Evolutionary conservation across 768 basidiomycete species (phyloP).

Genomic region (Hypholoma fasciculare): DNA sequence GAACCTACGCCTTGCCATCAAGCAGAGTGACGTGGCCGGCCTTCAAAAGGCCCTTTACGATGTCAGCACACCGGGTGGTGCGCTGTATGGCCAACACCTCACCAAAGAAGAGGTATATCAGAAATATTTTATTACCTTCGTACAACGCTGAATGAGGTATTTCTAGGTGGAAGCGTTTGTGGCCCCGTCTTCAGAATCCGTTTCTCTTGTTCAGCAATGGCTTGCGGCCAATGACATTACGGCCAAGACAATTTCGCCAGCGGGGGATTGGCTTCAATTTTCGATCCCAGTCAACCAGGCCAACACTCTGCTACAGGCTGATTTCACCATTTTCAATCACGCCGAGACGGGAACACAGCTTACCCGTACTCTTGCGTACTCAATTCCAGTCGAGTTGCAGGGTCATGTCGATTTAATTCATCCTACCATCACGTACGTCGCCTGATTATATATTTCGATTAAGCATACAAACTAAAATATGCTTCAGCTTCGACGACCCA

Average conservation of each 20-base stretch:
- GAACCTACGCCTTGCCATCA: too few species aligned
- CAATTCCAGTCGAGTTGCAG: slow-evolving; percentile 30
- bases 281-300: slow-evolving; percentile 38
- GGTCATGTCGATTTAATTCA: slow-evolving; percentile 40
- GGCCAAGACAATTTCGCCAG: slow-evolving; percentile 28
- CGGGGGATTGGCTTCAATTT: slow-evolving; percentile 39
- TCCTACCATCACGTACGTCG: slow-evolving; percentile 29
- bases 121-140: too few species aligned
- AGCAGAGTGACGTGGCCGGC: too few species aligned
- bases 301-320: slow-evolving; percentile 36
- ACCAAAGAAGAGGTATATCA: too few species aligned
- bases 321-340: slow-evolving; percentile 46
- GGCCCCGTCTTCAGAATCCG: slow-evolving; percentile 32
- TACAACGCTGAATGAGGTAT: too few species aligned
- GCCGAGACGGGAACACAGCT: slow-evolving; percentile 32
- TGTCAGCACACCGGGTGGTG: too few species aligned
- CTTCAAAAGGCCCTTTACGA: too few species aligned
- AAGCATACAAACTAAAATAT: not conserved
- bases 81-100: too few species aligned
- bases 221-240: slow-evolving; percentile 30
- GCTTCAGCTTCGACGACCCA: not conserved
- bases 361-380: slow-evolving; percentile 29
- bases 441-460: too few species aligned
- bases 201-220: slow-evolving; percentile 36
- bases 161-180: slow-evolving; percentile 22